These are phyloP conservation scores for Papilionanthe hybrid DNA, from an alignment of 116 monocot species.

Conservation along the genomic window DNA sequence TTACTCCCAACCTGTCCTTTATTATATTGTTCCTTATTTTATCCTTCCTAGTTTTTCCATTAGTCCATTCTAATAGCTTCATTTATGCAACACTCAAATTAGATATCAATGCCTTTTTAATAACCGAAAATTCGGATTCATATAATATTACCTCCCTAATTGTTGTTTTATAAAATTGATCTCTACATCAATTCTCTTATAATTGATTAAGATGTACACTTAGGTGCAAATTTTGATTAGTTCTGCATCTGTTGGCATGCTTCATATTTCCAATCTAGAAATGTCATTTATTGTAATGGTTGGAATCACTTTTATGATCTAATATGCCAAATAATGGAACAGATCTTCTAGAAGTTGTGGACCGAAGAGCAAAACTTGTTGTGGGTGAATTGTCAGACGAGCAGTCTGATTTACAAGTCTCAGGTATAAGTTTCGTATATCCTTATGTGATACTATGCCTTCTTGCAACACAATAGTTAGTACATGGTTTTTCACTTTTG, in stretches of 20 bases:
- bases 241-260: neutral
- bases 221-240: neutral
- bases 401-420: slow-evolving; percentile 35
- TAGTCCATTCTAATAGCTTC: too few species aligned
- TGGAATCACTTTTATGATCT: neutral
- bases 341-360: slow-evolving; percentile 72
- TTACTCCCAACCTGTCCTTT: too few species aligned
- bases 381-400: slow-evolving; percentile 61
- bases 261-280: neutral
- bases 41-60: too few species aligned
- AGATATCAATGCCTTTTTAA: neutral
- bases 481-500: slow-evolving; percentile 7
- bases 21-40: too few species aligned
- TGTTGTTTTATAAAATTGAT: neutral
- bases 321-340: neutral
- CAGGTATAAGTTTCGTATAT: slow-evolving; percentile 30
- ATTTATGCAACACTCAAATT: too few species aligned
- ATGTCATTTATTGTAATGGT: slow-evolving; percentile 4
- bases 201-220: neutral
- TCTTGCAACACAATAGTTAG: neutral
- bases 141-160: neutral
- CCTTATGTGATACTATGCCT: neutral
- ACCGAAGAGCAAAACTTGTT: slow-evolving; percentile 72
- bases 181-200: neutral
- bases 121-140: neutral